These are phyloP conservation scores for Nemania sp. DNA, from an alignment of 2,329 filamentous ascomycete genomes.

Conservation along the genomic window DNA sequence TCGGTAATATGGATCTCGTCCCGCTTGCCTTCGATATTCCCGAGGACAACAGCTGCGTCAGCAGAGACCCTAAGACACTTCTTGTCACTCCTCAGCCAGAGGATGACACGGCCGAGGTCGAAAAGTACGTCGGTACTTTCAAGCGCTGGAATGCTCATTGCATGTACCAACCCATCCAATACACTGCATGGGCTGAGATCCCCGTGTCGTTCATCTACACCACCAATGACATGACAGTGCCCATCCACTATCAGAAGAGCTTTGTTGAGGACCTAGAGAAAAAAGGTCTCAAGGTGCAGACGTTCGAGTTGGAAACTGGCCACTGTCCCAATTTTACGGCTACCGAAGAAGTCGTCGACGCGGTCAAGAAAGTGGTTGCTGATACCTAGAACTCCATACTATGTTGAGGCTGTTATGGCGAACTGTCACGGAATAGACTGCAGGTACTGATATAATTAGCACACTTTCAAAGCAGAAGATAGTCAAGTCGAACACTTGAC, in stretches of 20 bases:
- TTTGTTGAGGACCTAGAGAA: slow-evolving; percentile 22
- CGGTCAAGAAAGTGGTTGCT: background rate
- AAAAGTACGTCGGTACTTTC: slow-evolving; percentile 10
- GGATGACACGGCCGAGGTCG: slow-evolving; percentile 18
- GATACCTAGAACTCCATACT: too few relatives aligned
- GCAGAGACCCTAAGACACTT: slow-evolving; percentile 14
- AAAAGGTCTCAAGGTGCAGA: slow-evolving; percentile 20
- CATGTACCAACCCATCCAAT: slow-evolving; percentile 25
- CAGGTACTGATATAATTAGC: too few relatives aligned
- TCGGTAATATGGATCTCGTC: slow-evolving; percentile 16
- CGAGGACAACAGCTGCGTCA: slow-evolving; percentile 17
- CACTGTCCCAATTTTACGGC: slow-evolving; percentile 28
- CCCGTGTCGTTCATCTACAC: slow-evolving; percentile 16
- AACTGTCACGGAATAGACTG: too few relatives aligned
- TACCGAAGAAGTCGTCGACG: slow-evolving; percentile 17
- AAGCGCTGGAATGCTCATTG: slow-evolving; percentile 27
- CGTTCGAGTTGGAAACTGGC: slow-evolving; percentile 20
- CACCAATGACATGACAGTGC: slow-evolving; percentile 12
- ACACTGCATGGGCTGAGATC: slow-evolving; percentile 25
- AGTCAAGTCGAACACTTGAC: too few relatives aligned
- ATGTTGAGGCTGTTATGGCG: too few relatives aligned
- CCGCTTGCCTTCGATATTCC: slow-evolving; percentile 20
- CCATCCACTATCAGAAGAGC: slow-evolving; percentile 17
- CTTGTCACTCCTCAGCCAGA: slow-evolving; percentile 10
- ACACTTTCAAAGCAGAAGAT: too few relatives aligned